Evolutionary conservation across 2,329 filamentous ascomycete species (phyloP), one percentile per base, ranked within the genome.

Genomic region (Curvularia sp.): DNA sequence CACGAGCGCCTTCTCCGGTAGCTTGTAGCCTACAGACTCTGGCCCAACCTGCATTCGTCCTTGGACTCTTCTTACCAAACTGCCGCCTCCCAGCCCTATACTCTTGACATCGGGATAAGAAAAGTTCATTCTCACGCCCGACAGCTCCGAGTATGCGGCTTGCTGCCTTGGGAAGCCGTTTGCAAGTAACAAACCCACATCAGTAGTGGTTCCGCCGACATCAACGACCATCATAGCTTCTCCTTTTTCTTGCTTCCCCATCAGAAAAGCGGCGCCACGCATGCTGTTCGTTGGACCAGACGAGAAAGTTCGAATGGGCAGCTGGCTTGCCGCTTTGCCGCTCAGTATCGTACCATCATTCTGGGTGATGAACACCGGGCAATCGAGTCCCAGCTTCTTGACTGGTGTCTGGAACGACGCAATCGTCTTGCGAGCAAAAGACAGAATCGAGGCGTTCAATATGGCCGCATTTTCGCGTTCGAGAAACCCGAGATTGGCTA

Each of bases 181-280:
- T 0, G 83, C 79, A 6, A 87, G 79, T 3, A 90, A 72, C 0
- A 88, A 73, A 0, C 87, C 86, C 10, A 88, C 84, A 63, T 89
- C 87, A 0, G 86, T 84, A 0, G 87, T 89, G 0, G 87, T 90
- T 2, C 87, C 87, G 0, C 87, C 87, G 52, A 90, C 84, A 65
- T 90, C 87, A 1, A 89, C 83, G 0, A 89, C 87, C 77, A 89
- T 84, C 64, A 85, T 38, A 77, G 84, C 60, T 80, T 85, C 69
- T 8, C 65, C 64, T 15, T 69, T 62, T 32, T 68, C 57, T 49
- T 73, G 60, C 43, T 69, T 70, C 5, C 73, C 74, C 6, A 76
- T 68, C 0, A 78, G 59, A 49, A 76, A 82, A 1, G 78, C 78
- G 10, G 81, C 82, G 10, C 82, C 82, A 12, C 81, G 78, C 79